Base-by-base conservation (phyloP, 768 basidiomycete genomes). In the Russula sp. region DNA sequence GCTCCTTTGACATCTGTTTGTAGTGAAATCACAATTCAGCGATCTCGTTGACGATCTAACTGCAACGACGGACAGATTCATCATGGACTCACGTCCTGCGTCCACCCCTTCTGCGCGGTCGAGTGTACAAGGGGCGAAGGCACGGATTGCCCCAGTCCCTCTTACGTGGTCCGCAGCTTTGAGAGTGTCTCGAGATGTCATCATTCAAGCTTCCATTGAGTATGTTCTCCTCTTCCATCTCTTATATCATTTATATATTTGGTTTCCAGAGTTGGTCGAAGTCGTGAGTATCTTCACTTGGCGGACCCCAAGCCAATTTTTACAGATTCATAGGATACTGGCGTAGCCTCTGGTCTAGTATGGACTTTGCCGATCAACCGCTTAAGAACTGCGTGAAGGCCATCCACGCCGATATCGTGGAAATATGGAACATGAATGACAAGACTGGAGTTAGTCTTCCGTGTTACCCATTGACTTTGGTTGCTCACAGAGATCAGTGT, bases 341-440 rank as follows among this genome's bases (percentile, higher is more conserved):
- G 56, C 20, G 35, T 38, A 18, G 20, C 22, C 56, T 56, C 18
- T 22, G 34, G 45, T 47, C 45, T 4, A 56, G 45, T 47, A 20
- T 16, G 8, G 56, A 46, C 13, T 56, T 56, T 13, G 56, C 45
- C 18, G 45, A 25, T 83, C 78, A 6, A 87, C 86, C 68, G 90
- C 92, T 51, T 89, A 78, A 64, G 88, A 86, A 66, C 87, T 88
- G 59, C 80, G 76, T 56, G 16, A 36, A 56, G 7, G 16, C 38
- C 43, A 56, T 47, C 47, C 45, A 56, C 14, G 11, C 22, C 2
- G 56, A 56, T 36, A 46, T 56, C 1, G 35, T 56, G 16, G 20
- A 35, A 22, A 22, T 56, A 25, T 47, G 56, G 56, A 56, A 56
- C 5, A 35, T 56, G 34, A 22, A 46, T 10, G 45, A 47, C 8